Evolutionary conservation across 2,329 filamentous ascomycete genomes (phyloP).

Genomic region (Calonectria pteridis): DNA sequence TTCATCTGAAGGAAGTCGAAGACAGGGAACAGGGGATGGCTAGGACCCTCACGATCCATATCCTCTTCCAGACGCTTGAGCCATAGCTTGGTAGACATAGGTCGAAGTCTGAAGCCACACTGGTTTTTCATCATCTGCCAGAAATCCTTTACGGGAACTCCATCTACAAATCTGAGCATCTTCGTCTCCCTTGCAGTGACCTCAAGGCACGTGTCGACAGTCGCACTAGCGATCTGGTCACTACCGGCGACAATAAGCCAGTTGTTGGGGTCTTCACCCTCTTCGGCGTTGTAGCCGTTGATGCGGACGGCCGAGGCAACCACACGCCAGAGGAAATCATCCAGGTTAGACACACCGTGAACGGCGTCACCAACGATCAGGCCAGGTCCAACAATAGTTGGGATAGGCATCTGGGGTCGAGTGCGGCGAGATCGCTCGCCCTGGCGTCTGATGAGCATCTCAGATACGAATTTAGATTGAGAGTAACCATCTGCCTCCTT

Average conservation of each 20-base stretch:
- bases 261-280: slow-evolving; percentile 13
- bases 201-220: neutral
- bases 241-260: slow-evolving; percentile 20
- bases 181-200: neutral
- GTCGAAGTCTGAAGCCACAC: slow-evolving; percentile 13
- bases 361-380: neutral
- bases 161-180: slow-evolving; percentile 20
- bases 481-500: slow-evolving; percentile 24
- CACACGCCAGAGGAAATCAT: slow-evolving; percentile 23
- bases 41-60: slow-evolving; percentile 15
- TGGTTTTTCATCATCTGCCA: slow-evolving; percentile 17
- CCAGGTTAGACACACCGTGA: neutral
- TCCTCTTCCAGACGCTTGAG: slow-evolving; percentile 6
- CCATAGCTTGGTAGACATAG: slow-evolving; percentile 9
- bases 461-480: slow-evolving; percentile 28
- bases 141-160: slow-evolving; percentile 14
- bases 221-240: slow-evolving; percentile 17
- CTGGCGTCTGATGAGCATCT: slow-evolving; percentile 22
- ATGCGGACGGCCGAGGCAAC: slow-evolving; percentile 21
- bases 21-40: slow-evolving; percentile 3
- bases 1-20: neutral
- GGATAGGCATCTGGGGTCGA: neutral
- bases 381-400: neutral
- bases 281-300: slow-evolving; percentile 12
- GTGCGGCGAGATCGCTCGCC: slow-evolving; percentile 19